phyloP scores from a whole-genome alignment of 441 rosid species.

The Erysimum cheiri region DNA sequence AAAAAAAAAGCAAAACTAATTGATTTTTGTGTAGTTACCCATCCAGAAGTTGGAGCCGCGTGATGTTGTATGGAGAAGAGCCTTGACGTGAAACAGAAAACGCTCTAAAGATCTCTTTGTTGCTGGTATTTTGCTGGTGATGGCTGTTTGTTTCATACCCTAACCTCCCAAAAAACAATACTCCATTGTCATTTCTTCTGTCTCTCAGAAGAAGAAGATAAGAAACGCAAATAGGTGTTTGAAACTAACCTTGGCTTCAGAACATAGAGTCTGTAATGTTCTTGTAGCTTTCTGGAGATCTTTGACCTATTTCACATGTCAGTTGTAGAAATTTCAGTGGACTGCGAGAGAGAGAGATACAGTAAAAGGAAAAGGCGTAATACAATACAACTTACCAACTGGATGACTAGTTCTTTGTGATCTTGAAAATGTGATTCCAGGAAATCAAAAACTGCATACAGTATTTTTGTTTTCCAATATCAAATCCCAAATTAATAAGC shows the following conservation, averaged over 20 bases:
- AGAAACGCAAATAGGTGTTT: not conserved
- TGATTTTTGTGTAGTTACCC: constrained; percentile 55
- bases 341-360: not conserved
- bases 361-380: constrained; percentile 10
- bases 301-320: constrained; percentile 55
- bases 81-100: constrained; percentile 79
- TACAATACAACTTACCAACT: constrained; percentile 57
- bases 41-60: constrained; percentile 83
- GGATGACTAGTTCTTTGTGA: constrained; percentile 65
- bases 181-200: constrained; percentile 25
- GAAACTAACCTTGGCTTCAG: constrained; percentile 83
- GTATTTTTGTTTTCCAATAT: constrained; percentile 1
- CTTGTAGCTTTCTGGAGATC: constrained; percentile 92
- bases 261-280: constrained; percentile 85
- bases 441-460: constrained; percentile 69
- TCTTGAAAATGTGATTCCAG: constrained; percentile 70
- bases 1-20: not conserved
- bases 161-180: constrained; percentile 40
- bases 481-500: constrained; percentile 24
- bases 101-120: constrained; percentile 87
- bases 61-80: constrained; percentile 75
- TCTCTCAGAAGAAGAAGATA: not conserved
- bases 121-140: constrained; percentile 81
- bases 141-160: constrained; percentile 78
- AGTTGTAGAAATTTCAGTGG: constrained; percentile 16